phyloP scores from a whole-genome alignment of 2,329 filamentous ascomycete genomes.

The Cercospora beticola region DNA sequence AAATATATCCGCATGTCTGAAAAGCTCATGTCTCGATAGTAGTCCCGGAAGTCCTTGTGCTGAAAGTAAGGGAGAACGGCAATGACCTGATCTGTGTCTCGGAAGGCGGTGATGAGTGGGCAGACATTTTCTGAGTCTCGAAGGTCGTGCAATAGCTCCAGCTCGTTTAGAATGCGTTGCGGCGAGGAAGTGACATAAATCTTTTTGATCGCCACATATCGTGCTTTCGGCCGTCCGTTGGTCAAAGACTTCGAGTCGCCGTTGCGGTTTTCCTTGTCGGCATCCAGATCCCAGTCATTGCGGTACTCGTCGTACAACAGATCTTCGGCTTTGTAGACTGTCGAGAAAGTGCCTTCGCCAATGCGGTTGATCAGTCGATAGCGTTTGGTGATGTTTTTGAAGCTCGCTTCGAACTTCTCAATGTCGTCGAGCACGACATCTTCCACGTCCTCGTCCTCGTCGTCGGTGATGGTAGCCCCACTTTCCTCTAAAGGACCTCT shows the following conservation, averaged over 20 bases:
- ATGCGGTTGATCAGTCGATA: constrained; percentile 95
- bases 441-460: constrained; percentile 61
- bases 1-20: constrained; percentile 88
- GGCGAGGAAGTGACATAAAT: constrained; percentile 98
- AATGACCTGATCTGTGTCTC: constrained; percentile 89
- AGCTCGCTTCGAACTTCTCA: constrained; percentile 75
- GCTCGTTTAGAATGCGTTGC: constrained; percentile 88
- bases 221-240: constrained; percentile 48
- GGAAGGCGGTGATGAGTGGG: constrained; percentile 95
- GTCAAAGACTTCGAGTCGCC: constrained; percentile 22
- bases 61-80: constrained; percentile 94
- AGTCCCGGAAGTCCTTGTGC: constrained; percentile 90
- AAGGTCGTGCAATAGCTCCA: constrained; percentile 87
- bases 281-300: constrained; percentile 81
- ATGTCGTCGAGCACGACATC: constrained; percentile 78
- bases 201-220: constrained; percentile 96
- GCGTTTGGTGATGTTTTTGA: constrained; percentile 77
- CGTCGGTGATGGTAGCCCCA: constrained; percentile 51
- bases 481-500: constrained; percentile 52
- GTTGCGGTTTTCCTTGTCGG: constrained; percentile 37
- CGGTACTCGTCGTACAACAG: constrained; percentile 77
- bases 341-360: constrained; percentile 97
- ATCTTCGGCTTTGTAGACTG: constrained; percentile 98
- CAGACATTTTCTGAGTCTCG: constrained; percentile 82
- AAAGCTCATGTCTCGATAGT: constrained; percentile 87